Base-by-base conservation (phyloP, 1,139 yeast species). In the Lodderomyces metapsilosis region DNA sequence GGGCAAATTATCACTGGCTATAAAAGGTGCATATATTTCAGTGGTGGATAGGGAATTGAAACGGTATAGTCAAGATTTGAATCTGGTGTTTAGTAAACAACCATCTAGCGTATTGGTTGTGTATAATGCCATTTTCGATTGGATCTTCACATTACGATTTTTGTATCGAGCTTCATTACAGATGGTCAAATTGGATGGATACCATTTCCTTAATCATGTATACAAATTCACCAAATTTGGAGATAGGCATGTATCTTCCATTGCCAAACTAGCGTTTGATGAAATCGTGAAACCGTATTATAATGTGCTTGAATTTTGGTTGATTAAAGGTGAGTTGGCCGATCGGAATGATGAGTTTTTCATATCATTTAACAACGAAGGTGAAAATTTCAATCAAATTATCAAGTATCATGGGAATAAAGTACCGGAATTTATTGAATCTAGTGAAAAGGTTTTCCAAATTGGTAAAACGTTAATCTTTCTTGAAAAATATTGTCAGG, bases 381-480 rank as follows among this genome's bases (percentile, higher is more conserved):
- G 63, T 20, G 55, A 56, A 13, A 60, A 66, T 36, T 61, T 71
- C 37, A 62, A 68, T 41, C 68, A 68, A 40, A 70, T 71, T 4
- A 66, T 72, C 18, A 49, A 54, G 34, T 68, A 53, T 44, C 39
- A 57, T 25, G 59, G 66, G 0, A 61, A 61, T 1, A 76, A 71
- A 48, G 70, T 84, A 1, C 97, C 97, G 0, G 57, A 61, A 7
- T 87, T 84, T 53, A 54, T 64, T 33, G 54, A 60, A 35, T n/a
- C 23, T 15, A 82, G 88, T 2, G 58, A 65, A 20, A 74, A 77
- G 49, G 76, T 86, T 8, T 84, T 75, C 51, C 87, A 88, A 44
- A 81, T 86, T 20, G 98, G 98, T 1, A 82, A 85, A 50, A 78
- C 88, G 12, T 66, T 84, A n/a, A 74, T 80, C 31, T 91, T 84